phyloP scores from a whole-genome alignment of 2,329 filamentous ascomycete genomes.

The Grosmannia huntii region DNA sequence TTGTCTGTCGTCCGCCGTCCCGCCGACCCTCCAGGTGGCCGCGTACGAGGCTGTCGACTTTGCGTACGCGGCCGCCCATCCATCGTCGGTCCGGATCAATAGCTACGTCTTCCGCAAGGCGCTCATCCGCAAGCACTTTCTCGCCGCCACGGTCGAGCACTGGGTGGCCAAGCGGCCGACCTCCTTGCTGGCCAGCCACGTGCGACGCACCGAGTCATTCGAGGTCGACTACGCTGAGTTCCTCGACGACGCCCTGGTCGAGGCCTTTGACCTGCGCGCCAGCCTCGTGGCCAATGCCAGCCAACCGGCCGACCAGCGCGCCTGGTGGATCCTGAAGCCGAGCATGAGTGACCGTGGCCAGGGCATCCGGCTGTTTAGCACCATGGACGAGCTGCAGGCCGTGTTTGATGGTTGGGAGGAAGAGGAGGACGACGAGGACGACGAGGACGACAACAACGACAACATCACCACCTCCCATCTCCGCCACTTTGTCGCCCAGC shows the following conservation, averaged over 20 bases:
- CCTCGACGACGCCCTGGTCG: slow-evolving; percentile 80
- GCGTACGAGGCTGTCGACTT: slow-evolving; percentile 86
- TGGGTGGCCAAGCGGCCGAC: slow-evolving; percentile 77
- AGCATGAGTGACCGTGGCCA: slow-evolving; percentile 96
- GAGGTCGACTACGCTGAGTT: slow-evolving; percentile 97
- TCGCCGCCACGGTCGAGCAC: slow-evolving; percentile 68
- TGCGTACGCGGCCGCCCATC: slow-evolving; percentile 52
- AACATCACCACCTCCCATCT: slow-evolving; percentile 74
- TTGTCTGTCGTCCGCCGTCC: background rate
- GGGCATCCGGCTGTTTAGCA: slow-evolving; percentile 80
- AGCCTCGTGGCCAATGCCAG: slow-evolving; percentile 55
- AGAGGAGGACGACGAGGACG: slow-evolving; percentile 50
- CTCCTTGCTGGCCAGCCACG: slow-evolving; percentile 54
- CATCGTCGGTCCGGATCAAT: slow-evolving; percentile 58
- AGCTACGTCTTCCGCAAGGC: slow-evolving; percentile 94
- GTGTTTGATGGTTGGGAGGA: slow-evolving; percentile 92
- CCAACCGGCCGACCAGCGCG: slow-evolving; percentile 27
- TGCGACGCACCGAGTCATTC: slow-evolving; percentile 72
- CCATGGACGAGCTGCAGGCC: slow-evolving; percentile 65
- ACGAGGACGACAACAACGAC: slow-evolving; percentile 39
- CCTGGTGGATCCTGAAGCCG: slow-evolving; percentile 98
- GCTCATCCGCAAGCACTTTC: slow-evolving; percentile 89
- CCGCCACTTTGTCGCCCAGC: slow-evolving; percentile 89
- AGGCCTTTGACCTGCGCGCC: slow-evolving; percentile 76
- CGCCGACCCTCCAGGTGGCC: slow-evolving; percentile 59